Evolutionary conservation across 129 eudicot species (phyloP).

Genomic region (Silybum marianum): DNA sequence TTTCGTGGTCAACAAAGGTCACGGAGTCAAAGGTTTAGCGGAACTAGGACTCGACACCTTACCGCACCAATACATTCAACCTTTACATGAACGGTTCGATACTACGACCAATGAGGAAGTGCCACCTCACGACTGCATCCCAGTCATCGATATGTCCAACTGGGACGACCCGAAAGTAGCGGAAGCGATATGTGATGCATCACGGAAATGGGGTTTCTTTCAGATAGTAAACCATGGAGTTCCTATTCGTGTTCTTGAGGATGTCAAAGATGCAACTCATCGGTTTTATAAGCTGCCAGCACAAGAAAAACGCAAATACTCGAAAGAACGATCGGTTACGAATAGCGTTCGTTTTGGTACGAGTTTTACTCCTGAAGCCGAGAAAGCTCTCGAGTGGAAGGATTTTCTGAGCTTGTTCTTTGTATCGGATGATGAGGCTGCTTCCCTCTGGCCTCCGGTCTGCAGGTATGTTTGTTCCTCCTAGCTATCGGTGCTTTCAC

Average conservation of each 20-base stretch:
- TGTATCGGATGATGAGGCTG: conserved; percentile 44
- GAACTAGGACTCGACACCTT: conserved; percentile 37
- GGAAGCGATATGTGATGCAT: conserved; percentile 51
- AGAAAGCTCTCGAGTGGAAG: conserved; percentile 75
- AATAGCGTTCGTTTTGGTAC: conserved; percentile 48
- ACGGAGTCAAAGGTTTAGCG: conserved; percentile 38
- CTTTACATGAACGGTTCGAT: conserved; percentile 44
- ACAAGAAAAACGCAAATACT: conserved; percentile 55
- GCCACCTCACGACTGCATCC: conserved; percentile 29
- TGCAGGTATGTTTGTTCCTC: conserved; percentile 37
- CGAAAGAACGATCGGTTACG: conserved; percentile 45
- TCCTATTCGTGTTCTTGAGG: conserved; percentile 54
- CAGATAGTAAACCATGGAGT: conserved; percentile 67
- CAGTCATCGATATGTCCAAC: conserved; percentile 51
- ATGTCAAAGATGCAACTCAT: conserved; percentile 57
- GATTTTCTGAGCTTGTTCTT: conserved; percentile 61
- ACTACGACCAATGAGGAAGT: conserved; percentile 4
- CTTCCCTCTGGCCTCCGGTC: conserved; percentile 42
- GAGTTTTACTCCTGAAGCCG: conserved; percentile 58
- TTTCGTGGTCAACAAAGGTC: conserved; percentile 21
- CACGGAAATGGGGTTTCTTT: conserved; percentile 68
- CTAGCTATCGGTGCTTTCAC: too few species aligned
- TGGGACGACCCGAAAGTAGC: conserved; percentile 51
- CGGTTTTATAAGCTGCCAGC: conserved; percentile 45
- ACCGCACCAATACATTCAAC: conserved; percentile 48